Evolutionary conservation across 2,329 filamentous ascomycete genomes (phyloP), one percentile per base, ranked within the genome.

Genomic region (Pyrenochaeta sp.): DNA sequence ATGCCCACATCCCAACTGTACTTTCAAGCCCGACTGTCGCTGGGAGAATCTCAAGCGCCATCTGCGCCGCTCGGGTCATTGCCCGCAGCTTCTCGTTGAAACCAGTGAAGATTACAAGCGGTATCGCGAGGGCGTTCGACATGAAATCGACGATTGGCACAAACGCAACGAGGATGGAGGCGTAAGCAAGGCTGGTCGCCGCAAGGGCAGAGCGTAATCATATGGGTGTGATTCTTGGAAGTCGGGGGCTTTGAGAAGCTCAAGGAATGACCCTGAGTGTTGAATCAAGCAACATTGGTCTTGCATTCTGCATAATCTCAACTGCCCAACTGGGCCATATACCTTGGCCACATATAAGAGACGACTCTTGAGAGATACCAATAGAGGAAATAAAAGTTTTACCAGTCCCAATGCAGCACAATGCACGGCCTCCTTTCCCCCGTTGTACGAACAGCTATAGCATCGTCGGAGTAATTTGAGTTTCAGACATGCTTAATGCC

Each of bases 31-130:
- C 17, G 68, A 71, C 43, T 69, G 68, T 29, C 65, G 69, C 19
- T 72, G 69, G 69, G 68, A 71, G 35, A 69, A 71, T 29, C 60
- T 72, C 3, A 71, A 72, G 43, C 64, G 69, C 6, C 69, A 72
- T 43, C 60, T 72, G 11, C 61, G 68, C 24, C 63, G 67, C 34
- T 66, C 61, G 2, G 60, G 63, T 0, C 70, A 72, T 23, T 72
- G 69, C 29, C 56, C 68, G 0, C 53, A 69, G 39, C 52, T 72
- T 5, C 52, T 72, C 0, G 49, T 65, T 17, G 69, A 71, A 34
- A 49, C 58, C 6, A 67, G 63, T 27, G 58, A 66, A 14, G 65
- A 60, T 40, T 62, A 68, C 40, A 68, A 61, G 39, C n/a, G 46
- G 18, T 72, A 71, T 27, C 45, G 66, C 10, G 67, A 69, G 45